phyloP scores from a whole-genome alignment of 106 monocot species.

The Phalaenopsis aphrodite region DNA sequence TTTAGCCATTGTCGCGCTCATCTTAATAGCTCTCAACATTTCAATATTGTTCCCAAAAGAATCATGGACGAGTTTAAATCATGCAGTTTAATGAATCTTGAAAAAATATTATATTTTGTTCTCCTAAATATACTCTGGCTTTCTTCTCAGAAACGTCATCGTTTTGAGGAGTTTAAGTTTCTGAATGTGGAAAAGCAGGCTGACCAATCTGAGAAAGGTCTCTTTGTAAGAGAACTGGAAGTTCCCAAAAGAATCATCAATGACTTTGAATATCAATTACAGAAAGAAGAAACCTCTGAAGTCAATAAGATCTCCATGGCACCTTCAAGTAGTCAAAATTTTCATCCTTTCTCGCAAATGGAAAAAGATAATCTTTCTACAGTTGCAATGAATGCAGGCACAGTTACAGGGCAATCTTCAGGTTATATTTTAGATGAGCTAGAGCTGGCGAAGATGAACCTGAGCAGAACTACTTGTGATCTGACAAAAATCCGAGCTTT shows the following conservation, averaged over 20 bases:
- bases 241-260: constrained; percentile 62
- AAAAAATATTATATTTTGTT: too few species aligned
- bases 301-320: neutral
- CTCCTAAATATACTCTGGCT: too few species aligned
- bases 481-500: constrained; percentile 40
- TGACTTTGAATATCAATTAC: constrained; percentile 41
- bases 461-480: constrained; percentile 53
- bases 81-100: too few species aligned
- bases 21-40: too few species aligned
- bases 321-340: constrained; percentile 20
- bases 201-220: constrained; percentile 59
- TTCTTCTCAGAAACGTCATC: neutral
- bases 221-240: constrained; percentile 65
- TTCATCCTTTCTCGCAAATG: constrained; percentile 19
- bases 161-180: constrained; percentile 23
- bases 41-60: too few species aligned
- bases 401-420: constrained; percentile 29
- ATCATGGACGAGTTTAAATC: too few species aligned
- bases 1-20: too few species aligned
- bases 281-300: constrained; percentile 42
- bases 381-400: neutral
- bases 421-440: constrained; percentile 43
- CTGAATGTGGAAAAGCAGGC: constrained; percentile 35
- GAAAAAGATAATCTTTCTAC: constrained; percentile 10
- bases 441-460: constrained; percentile 70